Base-by-base conservation (phyloP, 2,329 filamentous ascomycete species). In the Phaeomoniella chlamydospora region DNA sequence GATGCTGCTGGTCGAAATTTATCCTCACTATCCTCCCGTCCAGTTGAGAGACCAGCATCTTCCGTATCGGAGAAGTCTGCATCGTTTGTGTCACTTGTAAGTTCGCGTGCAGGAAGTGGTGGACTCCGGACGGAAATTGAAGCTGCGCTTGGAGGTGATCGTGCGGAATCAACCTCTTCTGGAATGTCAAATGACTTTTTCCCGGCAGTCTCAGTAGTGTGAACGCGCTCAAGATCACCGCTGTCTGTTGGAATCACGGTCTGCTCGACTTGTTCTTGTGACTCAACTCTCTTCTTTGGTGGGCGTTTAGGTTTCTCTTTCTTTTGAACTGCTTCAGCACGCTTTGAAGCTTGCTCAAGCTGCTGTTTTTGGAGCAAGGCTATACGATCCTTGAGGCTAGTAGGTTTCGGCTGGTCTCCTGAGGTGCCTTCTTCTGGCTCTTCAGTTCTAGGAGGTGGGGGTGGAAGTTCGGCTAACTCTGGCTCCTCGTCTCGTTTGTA, bases 321-420 rank as follows among this genome's bases (percentile, higher is more conserved):
- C 62, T 82, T 92, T 38, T 77, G 68, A 14, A 69, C 68, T 12
- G 79, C 74, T 26, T 90, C 84, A 5, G 82, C 81, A 57, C 88
- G 81, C 36, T 87, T 71, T 43, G 80, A 71, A 4, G 87, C 84
- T 53, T 90, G 84, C 52, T 96, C 90, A 53, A 84, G 66, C 57
- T 98, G 90, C 55, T 96, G 86, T 53, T 83, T 88, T 56, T 98
- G 90, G 12, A 98, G 66, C 36, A 94, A 65, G 17, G 90, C 90
- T 60, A 98, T 94, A 42, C 90, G 74, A 56, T 98, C 90, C 58
- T 96, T 98, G 42, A 98, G 58, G 46, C 83, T 94, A 38, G 85
- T 82, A 15, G 87, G 85, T 59, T 96, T 94, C 1, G 88, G 87
- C 48, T 83, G 77, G 31, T 92, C 83, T 37, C 90, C 84, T 4